A percentile compares a stretch with the other conserved stretches of the same genome.
These are phyloP conservation scores for Lophium mytilinum DNA, from an alignment of 495 filamentous ascomycete genomes.

Conservation along the genomic window DNA sequence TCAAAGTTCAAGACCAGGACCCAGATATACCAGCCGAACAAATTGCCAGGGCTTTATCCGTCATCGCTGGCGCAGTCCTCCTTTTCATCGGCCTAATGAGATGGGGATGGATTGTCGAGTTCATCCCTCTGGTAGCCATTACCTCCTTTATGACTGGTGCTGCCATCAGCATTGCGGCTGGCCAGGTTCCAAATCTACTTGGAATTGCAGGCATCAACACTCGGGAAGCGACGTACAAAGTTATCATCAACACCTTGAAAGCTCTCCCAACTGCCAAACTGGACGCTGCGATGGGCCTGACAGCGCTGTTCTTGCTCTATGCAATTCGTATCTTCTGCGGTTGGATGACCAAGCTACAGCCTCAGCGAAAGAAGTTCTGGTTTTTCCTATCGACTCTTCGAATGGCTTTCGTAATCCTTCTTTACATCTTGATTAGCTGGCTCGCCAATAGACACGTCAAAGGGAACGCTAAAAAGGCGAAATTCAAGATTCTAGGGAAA, in stretches of 20 bases:
- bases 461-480: constrained; percentile 34
- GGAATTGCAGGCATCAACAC: constrained; percentile 72
- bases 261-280: constrained; percentile 57
- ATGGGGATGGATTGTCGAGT: constrained; percentile 86
- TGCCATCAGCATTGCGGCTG: constrained; percentile 77
- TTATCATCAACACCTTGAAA: constrained; percentile 82
- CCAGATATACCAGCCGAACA: constrained; percentile 52
- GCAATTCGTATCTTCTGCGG: constrained; percentile 61
- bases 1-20: constrained; percentile 45
- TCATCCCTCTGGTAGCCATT: constrained; percentile 85
- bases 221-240: constrained; percentile 70
- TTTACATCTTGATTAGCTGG: constrained; percentile 90
- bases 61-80: constrained; percentile 78
- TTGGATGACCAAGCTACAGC: constrained; percentile 57
- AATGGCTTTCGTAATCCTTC: constrained; percentile 83
- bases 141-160: constrained; percentile 98
- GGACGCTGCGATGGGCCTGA: constrained; percentile 85
- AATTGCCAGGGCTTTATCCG: constrained; percentile 69
- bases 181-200: constrained; percentile 77
- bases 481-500: constrained; percentile 61
- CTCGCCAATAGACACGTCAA: constrained; percentile 58
- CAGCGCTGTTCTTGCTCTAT: constrained; percentile 75
- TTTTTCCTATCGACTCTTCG: constrained; percentile 90
- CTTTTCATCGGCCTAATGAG: constrained; percentile 69
- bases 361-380: constrained; percentile 59